These are phyloP conservation scores for Mycena galopus DNA, from an alignment of 768 basidiomycete genomes.

Conservation along the genomic window DNA sequence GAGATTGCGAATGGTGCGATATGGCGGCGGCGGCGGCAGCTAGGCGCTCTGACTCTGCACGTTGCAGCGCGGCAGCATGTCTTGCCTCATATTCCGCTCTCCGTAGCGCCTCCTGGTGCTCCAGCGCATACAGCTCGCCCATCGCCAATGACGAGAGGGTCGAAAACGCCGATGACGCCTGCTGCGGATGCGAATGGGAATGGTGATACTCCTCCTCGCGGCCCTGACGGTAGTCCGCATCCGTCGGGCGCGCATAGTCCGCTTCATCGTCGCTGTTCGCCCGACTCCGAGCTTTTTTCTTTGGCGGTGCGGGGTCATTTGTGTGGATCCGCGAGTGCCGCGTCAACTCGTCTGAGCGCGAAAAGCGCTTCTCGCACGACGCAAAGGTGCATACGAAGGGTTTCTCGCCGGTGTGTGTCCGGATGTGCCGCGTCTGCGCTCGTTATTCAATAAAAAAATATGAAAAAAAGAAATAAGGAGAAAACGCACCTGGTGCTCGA, in stretches of 20 bases:
- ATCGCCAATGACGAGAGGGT: slow-evolving; percentile 83
- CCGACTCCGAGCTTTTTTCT: slow-evolving; percentile 85
- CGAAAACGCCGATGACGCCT: slow-evolving; percentile 59
- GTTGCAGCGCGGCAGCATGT: slow-evolving; percentile 73
- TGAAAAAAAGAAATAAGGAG: slow-evolving; percentile 11
- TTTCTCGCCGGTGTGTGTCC: slow-evolving; percentile 98
- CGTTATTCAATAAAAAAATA: background rate
- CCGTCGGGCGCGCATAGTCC: slow-evolving; percentile 54
- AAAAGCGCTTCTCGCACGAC: slow-evolving; percentile 98
- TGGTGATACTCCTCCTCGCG: background rate
- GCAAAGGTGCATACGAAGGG: slow-evolving; percentile 94
- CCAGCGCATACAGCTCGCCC: slow-evolving; percentile 91
- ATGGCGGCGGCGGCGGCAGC: too few species aligned
- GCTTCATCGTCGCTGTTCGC: slow-evolving; percentile 91
- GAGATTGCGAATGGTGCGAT: too few species aligned
- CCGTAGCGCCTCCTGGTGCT: slow-evolving; percentile 85
- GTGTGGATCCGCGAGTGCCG: slow-evolving; percentile 95
- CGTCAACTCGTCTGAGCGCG: slow-evolving; percentile 97
- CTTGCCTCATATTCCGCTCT: slow-evolving; percentile 89
- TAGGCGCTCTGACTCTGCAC: slow-evolving; percentile 65
- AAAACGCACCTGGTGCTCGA: slow-evolving; percentile 89
- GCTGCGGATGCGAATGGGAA: background rate
- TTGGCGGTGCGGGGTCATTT: slow-evolving; percentile 61
- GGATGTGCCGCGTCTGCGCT: slow-evolving; percentile 92
- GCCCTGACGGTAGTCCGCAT: slow-evolving; percentile 41